Evolutionary conservation across 768 basidiomycete species (phyloP), one percentile per base, ranked within the genome.

Genomic region (Russula earlei): DNA sequence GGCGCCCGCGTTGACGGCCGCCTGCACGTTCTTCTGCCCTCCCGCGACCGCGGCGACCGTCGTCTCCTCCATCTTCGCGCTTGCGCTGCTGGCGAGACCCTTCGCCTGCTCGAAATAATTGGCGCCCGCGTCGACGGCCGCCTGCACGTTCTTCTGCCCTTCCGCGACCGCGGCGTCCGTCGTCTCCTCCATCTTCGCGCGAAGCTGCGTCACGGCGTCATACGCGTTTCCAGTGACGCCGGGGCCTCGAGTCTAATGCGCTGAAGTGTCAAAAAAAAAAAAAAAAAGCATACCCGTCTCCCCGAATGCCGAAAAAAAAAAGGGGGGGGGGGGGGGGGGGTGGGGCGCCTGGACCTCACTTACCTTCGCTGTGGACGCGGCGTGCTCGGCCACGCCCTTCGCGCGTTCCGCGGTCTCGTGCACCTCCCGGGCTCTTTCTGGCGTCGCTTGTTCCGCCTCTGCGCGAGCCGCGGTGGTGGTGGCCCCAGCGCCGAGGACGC

Each of bases 61-160:
- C 61, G 70, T 77, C 46, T 68, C 61, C 56, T 56, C 62, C 14
- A 68, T 61, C 19, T 63, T 62, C 22, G 63, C 59, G 54, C 67
- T n/a, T n/a, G n/a, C n/a, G n/a, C n/a, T n/a, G 14, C 67, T 67
- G 0, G 78, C 80, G 4, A 79, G 48, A 7, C 64, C 67, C 67
- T 77, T 82, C 1, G 78, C 82, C 60, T 81, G 77, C 22, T 81
- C 77, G 6, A 84, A 66, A 60, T 82, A 83, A 0, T 71, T 70
- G 6, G 71, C 70, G 27, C 76, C 75, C 1, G 73, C 64, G 4
- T 72, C 73, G 63, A 77, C 77, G 0, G 72, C 73, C 12, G 70
- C 67, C 7, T 76, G 72, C 2, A 85, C 72, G 55, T 79, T 75
- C 6, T 68, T 66, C 60, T 79, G 72, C 4, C 83, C 84, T 63